Evolutionary conservation across 352 stramenopile species (phyloP).

Genomic region (Phytophthora chlamydospora): DNA sequence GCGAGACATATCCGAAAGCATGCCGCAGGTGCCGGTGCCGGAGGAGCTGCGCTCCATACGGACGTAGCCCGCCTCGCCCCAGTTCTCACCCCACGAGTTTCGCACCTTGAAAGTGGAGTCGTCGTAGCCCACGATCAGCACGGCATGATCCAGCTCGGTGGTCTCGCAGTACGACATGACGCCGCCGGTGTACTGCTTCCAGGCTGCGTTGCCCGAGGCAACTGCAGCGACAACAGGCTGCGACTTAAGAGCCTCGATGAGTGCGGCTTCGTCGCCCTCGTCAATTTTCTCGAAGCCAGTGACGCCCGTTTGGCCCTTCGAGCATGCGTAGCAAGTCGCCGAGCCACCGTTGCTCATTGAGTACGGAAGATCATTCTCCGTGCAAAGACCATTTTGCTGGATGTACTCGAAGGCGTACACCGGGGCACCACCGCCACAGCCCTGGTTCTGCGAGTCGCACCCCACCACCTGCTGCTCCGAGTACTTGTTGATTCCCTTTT

Average conservation of each 20-base stretch:
- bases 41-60: conserved; percentile 70
- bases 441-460: conserved; percentile 87
- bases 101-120: conserved; percentile 88
- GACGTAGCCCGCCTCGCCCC: conserved; percentile 92
- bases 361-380: conserved; percentile 82
- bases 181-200: conserved; percentile 95
- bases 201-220: conserved; percentile 89
- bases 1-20: conserved; percentile 56
- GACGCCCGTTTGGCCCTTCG: conserved; percentile 37
- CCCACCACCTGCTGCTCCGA: conserved; percentile 93
- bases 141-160: conserved; percentile 94
- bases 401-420: conserved; percentile 94
- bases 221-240: conserved; percentile 94
- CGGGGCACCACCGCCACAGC: conserved; percentile 89
- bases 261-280: conserved; percentile 54
- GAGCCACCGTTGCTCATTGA: conserved; percentile 25
- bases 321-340: conserved; percentile 37
- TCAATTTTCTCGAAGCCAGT: conserved; percentile 71
- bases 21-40: conserved; percentile 51
- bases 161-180: conserved; percentile 77
- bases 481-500: conserved; percentile 69
- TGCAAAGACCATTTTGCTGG: conserved; percentile 78
- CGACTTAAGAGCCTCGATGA: conserved; percentile 87
- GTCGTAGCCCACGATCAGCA: conserved; percentile 94
- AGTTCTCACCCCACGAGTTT: conserved; percentile 95